Evolutionary conservation across 1,139 yeast species (phyloP).

Genomic region (Saccharomycopsis hybrid): DNA sequence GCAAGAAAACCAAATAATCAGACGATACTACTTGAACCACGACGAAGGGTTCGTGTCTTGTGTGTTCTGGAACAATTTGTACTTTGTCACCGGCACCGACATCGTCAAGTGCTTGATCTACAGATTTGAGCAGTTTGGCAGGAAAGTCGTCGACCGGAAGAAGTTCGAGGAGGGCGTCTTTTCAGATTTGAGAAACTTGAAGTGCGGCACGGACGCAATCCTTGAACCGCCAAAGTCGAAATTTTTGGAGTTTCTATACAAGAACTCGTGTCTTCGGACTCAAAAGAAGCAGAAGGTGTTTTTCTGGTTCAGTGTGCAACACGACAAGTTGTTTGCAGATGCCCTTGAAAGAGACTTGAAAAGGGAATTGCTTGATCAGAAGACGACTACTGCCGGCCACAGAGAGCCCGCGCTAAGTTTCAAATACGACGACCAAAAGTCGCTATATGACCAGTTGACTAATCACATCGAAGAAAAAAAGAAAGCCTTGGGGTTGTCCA

Average conservation of each 20-base stretch:
- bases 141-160: slow-evolving; percentile 76
- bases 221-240: slow-evolving; percentile 84
- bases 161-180: slow-evolving; percentile 97
- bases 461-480: slow-evolving; percentile 39
- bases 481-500: slow-evolving; percentile 20
- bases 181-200: slow-evolving; percentile 80
- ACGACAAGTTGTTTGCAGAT: slow-evolving; percentile 87
- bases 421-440: slow-evolving; percentile 39
- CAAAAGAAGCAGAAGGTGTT: slow-evolving; percentile 97
- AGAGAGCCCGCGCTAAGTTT: slow-evolving; percentile 62
- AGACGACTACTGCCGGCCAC: slow-evolving; percentile 54
- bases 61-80: slow-evolving; percentile 86
- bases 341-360: slow-evolving; percentile 90
- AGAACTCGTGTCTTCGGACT: slow-evolving; percentile 82
- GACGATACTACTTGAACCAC: slow-evolving; percentile 78
- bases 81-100: slow-evolving; percentile 92
- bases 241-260: slow-evolving; percentile 76
- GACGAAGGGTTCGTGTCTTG: slow-evolving; percentile 91
- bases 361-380: slow-evolving; percentile 55
- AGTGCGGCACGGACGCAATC: slow-evolving; percentile 83
- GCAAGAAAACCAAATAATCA: slow-evolving; percentile 82
- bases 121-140: slow-evolving; percentile 85
- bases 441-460: slow-evolving; percentile 43
- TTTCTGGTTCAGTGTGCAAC: slow-evolving; percentile 95
- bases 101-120: slow-evolving; percentile 88